These are phyloP conservation scores for Sungouiella thailandica DNA, from an alignment of 805 yeast genomes.

Conservation along the genomic window DNA sequence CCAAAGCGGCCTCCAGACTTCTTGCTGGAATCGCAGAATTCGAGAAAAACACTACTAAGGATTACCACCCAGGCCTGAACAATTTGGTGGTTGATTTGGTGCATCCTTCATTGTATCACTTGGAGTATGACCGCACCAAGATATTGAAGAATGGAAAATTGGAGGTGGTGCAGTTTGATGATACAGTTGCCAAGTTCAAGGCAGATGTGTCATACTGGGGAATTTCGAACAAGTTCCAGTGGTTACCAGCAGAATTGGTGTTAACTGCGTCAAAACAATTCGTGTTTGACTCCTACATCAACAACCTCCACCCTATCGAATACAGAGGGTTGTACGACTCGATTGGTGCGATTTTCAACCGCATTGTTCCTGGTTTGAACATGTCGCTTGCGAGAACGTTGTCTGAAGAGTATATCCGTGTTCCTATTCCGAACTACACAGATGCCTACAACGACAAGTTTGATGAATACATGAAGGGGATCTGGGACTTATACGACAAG, in stretches of 20 bases:
- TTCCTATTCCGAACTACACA: slow-evolving; percentile 10
- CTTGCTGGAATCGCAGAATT: slow-evolving; percentile 8
- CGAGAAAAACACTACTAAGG: slow-evolving; percentile 1
- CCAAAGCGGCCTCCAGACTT: slow-evolving; percentile 9
- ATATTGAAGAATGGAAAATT: slow-evolving; percentile 5
- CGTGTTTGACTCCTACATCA: slow-evolving; percentile 31
- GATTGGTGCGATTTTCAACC: slow-evolving; percentile 27
- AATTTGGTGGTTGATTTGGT: slow-evolving; percentile 28
- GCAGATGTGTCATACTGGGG: slow-evolving; percentile 9
- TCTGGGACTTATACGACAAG: slow-evolving; percentile 4
- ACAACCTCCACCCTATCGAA: slow-evolving; percentile 33
- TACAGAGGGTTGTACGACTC: slow-evolving; percentile 21
- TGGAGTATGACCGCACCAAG: slow-evolving; percentile 23
- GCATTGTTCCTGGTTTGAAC: slow-evolving; percentile 28
- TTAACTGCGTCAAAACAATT: slow-evolving; percentile 5
- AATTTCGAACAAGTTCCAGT: slow-evolving; percentile 27
- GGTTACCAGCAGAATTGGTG: slow-evolving; percentile 30
- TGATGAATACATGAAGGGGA: slow-evolving; percentile 7
- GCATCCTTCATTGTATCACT: slow-evolving; percentile 5
- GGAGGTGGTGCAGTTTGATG: slow-evolving; percentile 7
- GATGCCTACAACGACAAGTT: slow-evolving; percentile 11
- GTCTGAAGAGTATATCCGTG: slow-evolving; percentile 13
- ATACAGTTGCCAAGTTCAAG: slow-evolving; percentile 9
- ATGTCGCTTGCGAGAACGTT: slow-evolving; percentile 20
- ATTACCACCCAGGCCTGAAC: slow-evolving; percentile 35